Base-by-base conservation (phyloP, 2,329 filamentous ascomycete species). In the Stachybotrys elegans region DNA sequence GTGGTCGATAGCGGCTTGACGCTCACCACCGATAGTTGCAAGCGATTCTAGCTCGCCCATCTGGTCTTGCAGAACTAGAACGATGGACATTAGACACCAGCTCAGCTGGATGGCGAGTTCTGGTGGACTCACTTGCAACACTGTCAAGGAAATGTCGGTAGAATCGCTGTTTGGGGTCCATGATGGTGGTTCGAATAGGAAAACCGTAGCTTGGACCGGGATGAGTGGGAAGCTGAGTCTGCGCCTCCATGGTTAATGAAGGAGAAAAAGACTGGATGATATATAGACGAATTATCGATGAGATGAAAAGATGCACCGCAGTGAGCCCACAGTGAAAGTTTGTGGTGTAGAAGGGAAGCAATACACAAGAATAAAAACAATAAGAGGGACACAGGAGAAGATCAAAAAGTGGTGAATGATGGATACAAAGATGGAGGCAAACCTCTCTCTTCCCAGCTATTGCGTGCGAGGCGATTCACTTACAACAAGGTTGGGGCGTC, bases 111-210 rank as follows among this genome's bases (percentile, higher is more conserved):
- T 43, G 7, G 6, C 17, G 22, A n/a, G 17, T 29, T 13, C n/a
- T 29, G 54, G n/a, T n/a, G n/a, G n/a, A n/a, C 71, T 62, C 69
- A 90, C 88, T 76, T 38, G 80, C 79, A 42, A 86, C 79, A 63
- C 87, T 83, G 55, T 83, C 76, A 52, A 88, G 84, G 58, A 95
- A 95, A 60, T 89, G 85, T 54, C 82, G 80, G 63, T 92, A 91
- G 70, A 95, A 95, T 29, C 81, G 81, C 58, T 92, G 84, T 53
- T 90, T 93, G 45, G 62, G 59, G 47, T 68, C 62, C 65, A 67
- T 67, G 43, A 43, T 57, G 34, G 46, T 50, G 29, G 42, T 42
- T 21, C 44, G 54, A 41, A 56, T 53, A 32, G 54, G 55, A 35
- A 51, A 43, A 40, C 52, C 50, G 46, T 57, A 51, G 29, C 44